Evolutionary conservation across 257 asterid species (phyloP).

Genomic region (Knoxia roxburghii): DNA sequence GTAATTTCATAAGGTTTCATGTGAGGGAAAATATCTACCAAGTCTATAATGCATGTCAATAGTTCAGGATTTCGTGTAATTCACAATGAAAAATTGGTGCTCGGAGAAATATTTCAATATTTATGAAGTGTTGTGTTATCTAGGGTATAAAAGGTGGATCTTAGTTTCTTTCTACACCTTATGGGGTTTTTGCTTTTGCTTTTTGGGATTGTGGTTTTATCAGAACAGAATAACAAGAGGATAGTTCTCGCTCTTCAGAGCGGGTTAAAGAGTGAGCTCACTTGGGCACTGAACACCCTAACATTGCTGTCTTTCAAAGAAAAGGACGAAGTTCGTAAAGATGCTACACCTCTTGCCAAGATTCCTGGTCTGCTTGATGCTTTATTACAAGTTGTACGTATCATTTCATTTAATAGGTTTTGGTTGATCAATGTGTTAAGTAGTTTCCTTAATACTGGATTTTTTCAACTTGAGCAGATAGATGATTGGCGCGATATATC

Average conservation of each 20-base stretch:
- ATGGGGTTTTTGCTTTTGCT: not conserved
- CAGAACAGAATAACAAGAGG: slow-evolving; percentile 95
- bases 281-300: slow-evolving; percentile 94
- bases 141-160: not conserved
- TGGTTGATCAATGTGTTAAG: not conserved
- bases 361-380: slow-evolving; percentile 96
- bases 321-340: slow-evolving; percentile 93
- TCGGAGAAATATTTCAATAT: not conserved
- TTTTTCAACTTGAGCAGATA: slow-evolving; percentile 40
- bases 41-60: not conserved
- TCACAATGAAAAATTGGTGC: not conserved
- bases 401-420: slow-evolving; percentile 13
- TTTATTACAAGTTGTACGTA: slow-evolving; percentile 85
- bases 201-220: slow-evolving; percentile 21
- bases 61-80: not conserved
- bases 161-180: not conserved
- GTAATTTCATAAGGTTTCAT: not conserved
- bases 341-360: slow-evolving; percentile 91
- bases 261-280: slow-evolving; percentile 92
- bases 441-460: not conserved
- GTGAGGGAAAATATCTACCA: too few species aligned
- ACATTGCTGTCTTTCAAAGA: slow-evolving; percentile 92
- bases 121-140: not conserved
- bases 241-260: slow-evolving; percentile 97
- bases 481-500: slow-evolving; percentile 99